Conservation (phyloP, 2,329 filamentous ascomycete species). For the Pseudogymnoascus pannorum region DNA sequence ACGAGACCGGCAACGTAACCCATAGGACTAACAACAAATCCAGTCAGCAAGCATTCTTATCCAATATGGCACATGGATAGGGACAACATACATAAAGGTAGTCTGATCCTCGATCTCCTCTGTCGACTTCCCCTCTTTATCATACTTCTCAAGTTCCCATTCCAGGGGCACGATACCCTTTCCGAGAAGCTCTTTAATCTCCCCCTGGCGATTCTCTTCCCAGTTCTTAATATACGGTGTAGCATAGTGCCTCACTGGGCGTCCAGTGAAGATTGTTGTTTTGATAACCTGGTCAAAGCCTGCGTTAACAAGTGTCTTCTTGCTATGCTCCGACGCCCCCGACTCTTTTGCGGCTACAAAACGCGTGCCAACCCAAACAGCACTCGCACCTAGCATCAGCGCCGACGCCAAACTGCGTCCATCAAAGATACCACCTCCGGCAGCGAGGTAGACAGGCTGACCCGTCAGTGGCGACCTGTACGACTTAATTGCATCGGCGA, state of each 20-base stretch:
- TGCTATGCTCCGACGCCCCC: constrained; percentile 85
- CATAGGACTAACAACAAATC: constrained; percentile 89
- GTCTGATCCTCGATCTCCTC: constrained; percentile 11
- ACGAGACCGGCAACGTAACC: constrained; percentile 88
- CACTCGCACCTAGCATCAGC: constrained; percentile 85
- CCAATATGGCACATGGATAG: constrained; percentile 18
- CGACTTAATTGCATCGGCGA: constrained; percentile 72
- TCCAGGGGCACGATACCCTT: constrained; percentile 87
- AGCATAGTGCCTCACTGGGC: constrained; percentile 80
- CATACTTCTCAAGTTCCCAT: constrained; percentile 72
- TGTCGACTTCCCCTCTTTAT: constrained; percentile 47
- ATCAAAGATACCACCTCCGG: constrained; percentile 93
- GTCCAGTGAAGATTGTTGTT: constrained; percentile 91
- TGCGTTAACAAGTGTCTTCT: constrained; percentile 74
- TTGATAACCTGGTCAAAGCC: constrained; percentile 88
- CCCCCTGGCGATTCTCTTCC: constrained; percentile 78
- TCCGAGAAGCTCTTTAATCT: constrained; percentile 80
- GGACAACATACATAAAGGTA: constrained; percentile 4
- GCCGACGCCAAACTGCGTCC: constrained; percentile 83
- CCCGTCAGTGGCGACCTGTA: constrained; percentile 83
- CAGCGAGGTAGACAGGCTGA: constrained; percentile 80
- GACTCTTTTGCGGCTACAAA: constrained; percentile 94
- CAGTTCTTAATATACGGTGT: constrained; percentile 90
- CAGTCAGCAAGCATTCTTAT: constrained; percentile 71
- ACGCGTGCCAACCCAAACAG: constrained; percentile 93